Conservation (phyloP, 2,329 filamentous ascomycete genomes). For the Metarhizium brunneum region DNA sequence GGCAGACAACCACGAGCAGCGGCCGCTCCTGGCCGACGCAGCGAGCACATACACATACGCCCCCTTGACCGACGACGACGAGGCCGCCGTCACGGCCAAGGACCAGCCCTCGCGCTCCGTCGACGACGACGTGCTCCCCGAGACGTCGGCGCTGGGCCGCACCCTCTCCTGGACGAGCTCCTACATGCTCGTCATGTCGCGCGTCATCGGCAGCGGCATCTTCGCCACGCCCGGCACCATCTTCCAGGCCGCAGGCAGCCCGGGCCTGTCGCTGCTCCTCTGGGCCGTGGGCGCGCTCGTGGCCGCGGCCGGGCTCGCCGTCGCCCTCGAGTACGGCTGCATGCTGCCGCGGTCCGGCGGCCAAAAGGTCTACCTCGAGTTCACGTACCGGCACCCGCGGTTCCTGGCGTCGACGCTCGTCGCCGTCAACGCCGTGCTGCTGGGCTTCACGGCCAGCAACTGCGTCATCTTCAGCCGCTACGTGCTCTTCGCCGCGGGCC, state of each 20-base stretch:
- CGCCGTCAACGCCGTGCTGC: constrained; percentile 51
- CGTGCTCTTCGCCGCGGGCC: constrained; percentile 34
- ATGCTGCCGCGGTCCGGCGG: constrained; percentile 64
- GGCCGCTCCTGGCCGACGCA: neutral
- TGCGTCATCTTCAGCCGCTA: constrained; percentile 63
- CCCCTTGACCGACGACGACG: neutral
- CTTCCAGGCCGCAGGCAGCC: constrained; percentile 54
- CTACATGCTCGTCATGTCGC: constrained; percentile 58
- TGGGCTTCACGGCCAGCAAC: constrained; percentile 62
- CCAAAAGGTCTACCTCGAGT: constrained; percentile 63
- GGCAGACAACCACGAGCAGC: neutral
- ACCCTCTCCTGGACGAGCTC: constrained; percentile 54
- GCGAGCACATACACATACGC: neutral
- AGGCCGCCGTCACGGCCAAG: neutral
- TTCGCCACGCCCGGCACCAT: constrained; percentile 65
- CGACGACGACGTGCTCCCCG: constrained; percentile 50
- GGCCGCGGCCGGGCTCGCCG: constrained; percentile 49
- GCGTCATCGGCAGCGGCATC: constrained; percentile 62
- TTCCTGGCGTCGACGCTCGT: constrained; percentile 57
- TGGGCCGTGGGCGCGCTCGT: constrained; percentile 56
- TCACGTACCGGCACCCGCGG: constrained; percentile 52
- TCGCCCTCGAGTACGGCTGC: constrained; percentile 59
- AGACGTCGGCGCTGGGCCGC: constrained; percentile 47
- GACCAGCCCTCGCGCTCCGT: constrained; percentile 18
- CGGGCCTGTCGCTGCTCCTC: constrained; percentile 51